These are phyloP conservation scores for Rhizopogon roseolus DNA, from an alignment of 768 basidiomycete species.

Conservation along the genomic window DNA sequence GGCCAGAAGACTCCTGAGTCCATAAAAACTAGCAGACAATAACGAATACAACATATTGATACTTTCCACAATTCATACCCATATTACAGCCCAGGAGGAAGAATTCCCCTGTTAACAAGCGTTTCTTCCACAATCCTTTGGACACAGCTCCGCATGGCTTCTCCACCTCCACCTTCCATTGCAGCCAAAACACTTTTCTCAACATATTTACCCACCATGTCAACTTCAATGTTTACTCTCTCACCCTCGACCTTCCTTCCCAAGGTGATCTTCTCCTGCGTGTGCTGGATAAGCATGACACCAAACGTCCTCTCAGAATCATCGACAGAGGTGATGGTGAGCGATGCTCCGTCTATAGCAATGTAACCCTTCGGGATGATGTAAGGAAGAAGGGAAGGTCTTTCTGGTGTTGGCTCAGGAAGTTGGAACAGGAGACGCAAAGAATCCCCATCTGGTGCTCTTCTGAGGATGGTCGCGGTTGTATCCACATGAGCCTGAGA, in stretches of 20 bases:
- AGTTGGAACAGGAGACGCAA: conserved; percentile 80
- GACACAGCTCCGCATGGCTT: conserved; percentile 43
- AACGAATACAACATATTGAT: not conserved
- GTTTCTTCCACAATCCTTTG: conserved; percentile 56
- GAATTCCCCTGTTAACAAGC: conserved; percentile 47
- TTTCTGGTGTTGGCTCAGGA: conserved; percentile 48
- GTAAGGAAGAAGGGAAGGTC: conserved; percentile 69
- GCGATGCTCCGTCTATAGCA: conserved; percentile 88
- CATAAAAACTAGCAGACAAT: not conserved
- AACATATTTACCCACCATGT: conserved; percentile 92
- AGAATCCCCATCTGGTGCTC: conserved; percentile 79
- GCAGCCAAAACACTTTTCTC: conserved; percentile 75
- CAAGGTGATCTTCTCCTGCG: conserved; percentile 83
- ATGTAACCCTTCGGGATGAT: conserved; percentile 94
- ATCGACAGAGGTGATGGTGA: conserved; percentile 83
- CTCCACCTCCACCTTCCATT: conserved; percentile 50
- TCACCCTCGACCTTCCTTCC: conserved; percentile 68
- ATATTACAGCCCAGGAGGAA: not conserved
- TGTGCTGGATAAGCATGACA: conserved; percentile 95
- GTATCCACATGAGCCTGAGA: conserved; percentile 88
- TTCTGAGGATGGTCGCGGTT: conserved; percentile 71
- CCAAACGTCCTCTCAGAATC: conserved; percentile 62
- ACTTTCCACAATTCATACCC: not conserved
- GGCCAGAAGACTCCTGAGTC: too few species aligned
- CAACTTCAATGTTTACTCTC: conserved; percentile 92